Base-by-base conservation (phyloP, 2,329 filamentous ascomycete species). In the Sclerotinia nivalis region DNA sequence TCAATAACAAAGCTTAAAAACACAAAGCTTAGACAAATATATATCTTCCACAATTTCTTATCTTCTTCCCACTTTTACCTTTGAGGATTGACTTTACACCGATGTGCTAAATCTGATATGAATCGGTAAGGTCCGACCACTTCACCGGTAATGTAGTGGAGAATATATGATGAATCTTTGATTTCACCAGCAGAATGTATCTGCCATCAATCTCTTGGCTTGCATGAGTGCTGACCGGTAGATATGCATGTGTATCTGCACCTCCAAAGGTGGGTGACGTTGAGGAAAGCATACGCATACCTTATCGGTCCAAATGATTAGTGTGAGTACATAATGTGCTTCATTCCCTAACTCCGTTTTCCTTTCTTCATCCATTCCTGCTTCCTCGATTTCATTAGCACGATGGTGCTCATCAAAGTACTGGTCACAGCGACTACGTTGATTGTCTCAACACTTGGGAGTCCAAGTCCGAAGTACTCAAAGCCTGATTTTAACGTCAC, bases 331-430 rank as follows among this genome's bases (percentile, higher is more conserved):
- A 66, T 66, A 34, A 67, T 67, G 52, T 18, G 47, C 20, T 34
- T 37, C 18, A 8, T 49, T 55, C n/a, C n/a, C n/a, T 66, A 12
- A 64, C 34, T 66, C 1, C 2, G 12, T 54, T 54, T 10, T 43
- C 49, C 18, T 18, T 50, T 60, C 22, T 52, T 45, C 56, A 37
- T 47, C 37, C 13, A 22, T 47, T 50, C 20, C 31, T 22, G 43
- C 45, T 40, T 37, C 22, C 47, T n/a, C 10, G 45, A 43, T 54
- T 34, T 18, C 18, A n/a, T n/a, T 13, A 43, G 43, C 31, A 34
- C 47, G 5, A 68, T 68, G 66, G 56, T 64, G 52, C 52, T 64
- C 34, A 31, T 68, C 56, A 68, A 68, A 54, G 40, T 49, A 45
- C 64, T 64, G 8, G 20, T 64, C 31, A 47, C 47, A 52, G 45